phyloP scores from a whole-genome alignment of 2,329 filamentous ascomycete genomes.

The Pseudogymnoascus sp. region DNA sequence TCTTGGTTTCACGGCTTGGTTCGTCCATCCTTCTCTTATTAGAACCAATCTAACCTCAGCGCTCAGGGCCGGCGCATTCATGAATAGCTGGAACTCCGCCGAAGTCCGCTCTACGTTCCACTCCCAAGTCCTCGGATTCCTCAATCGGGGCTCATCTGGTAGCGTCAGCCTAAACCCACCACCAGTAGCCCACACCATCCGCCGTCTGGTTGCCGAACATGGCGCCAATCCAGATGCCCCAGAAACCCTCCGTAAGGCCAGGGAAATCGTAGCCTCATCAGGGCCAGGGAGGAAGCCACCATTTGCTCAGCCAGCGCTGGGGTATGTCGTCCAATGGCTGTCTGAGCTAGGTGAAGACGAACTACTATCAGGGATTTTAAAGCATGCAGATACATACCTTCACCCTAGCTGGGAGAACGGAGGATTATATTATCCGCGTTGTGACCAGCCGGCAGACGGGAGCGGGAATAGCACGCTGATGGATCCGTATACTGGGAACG shows the following conservation, averaged over 20 bases:
- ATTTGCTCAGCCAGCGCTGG: conserved; percentile 19
- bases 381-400: conserved; percentile 24
- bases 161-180: conserved; percentile 19
- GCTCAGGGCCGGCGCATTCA: conserved; percentile 27
- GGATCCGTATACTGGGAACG: conserved; percentile 32
- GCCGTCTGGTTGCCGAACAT: conserved; percentile 13
- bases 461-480: conserved; percentile 23
- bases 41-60: not conserved
- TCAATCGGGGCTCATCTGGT: conserved; percentile 21
- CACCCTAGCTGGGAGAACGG: conserved; percentile 28
- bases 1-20: conserved; percentile 26
- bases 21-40: conserved; percentile 14
- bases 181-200: conserved; percentile 21
- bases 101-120: conserved; percentile 23
- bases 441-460: conserved; percentile 20
- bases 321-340: conserved; percentile 27
- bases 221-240: conserved; percentile 13
- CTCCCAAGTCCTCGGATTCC: conserved; percentile 22
- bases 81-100: conserved; percentile 31
- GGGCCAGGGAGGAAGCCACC: not conserved
- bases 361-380: conserved; percentile 19
- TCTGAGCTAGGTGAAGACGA: conserved; percentile 27
- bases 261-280: not conserved
- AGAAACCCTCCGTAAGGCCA: not conserved
- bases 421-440: conserved; percentile 29